These are phyloP conservation scores for Cryphonectria carpinicola DNA, from an alignment of 2,329 filamentous ascomycete genomes.

Conservation along the genomic window DNA sequence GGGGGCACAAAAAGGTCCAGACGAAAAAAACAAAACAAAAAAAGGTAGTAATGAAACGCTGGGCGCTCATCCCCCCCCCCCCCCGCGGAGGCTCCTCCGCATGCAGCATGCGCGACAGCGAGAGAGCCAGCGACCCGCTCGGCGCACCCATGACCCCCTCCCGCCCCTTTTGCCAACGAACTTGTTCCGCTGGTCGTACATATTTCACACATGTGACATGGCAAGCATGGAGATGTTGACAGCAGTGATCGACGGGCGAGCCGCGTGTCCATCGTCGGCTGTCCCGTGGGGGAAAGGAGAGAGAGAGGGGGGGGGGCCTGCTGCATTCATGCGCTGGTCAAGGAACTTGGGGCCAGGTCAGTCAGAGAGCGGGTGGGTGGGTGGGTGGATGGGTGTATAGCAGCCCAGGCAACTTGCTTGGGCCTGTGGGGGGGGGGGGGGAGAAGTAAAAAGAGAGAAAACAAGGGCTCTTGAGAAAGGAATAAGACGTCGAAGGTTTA, in stretches of 20 bases:
- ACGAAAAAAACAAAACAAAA: not conserved
- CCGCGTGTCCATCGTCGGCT: not conserved
- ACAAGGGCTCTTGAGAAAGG: not conserved
- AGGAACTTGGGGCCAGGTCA: not conserved
- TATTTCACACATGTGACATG: not conserved
- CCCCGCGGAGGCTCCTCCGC: too few species aligned
- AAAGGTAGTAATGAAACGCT: not conserved
- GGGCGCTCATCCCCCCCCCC: too few species aligned
- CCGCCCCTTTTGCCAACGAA: not conserved
- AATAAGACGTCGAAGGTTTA: not conserved
- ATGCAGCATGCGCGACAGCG: not conserved
- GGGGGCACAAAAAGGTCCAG: too few species aligned
- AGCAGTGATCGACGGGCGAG: not conserved
- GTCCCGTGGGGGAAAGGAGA: not conserved
- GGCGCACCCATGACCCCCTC: not conserved
- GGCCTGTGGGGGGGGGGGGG: too few species aligned
- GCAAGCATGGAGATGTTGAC: not conserved
- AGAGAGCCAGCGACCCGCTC: not conserved
- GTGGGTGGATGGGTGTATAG: not conserved
- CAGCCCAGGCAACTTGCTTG: too few species aligned
- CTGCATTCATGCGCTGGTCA: slow-evolving; percentile 7
- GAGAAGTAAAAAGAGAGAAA: not conserved
- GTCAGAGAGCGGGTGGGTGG: not conserved
- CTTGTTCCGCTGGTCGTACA: not conserved
- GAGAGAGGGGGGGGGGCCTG: not conserved